phyloP scores from a whole-genome alignment of 352 stramenopile species.

The Pythium pyrilobum region DNA sequence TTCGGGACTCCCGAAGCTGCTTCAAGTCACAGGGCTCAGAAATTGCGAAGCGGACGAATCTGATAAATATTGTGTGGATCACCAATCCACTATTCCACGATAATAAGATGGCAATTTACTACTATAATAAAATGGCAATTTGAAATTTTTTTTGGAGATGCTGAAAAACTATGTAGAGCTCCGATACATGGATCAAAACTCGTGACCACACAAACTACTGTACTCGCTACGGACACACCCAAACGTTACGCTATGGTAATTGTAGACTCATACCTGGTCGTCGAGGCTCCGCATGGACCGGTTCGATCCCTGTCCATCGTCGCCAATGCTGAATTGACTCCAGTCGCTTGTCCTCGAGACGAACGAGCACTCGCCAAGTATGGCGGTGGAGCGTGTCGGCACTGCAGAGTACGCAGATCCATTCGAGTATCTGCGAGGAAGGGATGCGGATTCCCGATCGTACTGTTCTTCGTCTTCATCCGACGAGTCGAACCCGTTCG shows the following conservation, averaged over 20 bases:
- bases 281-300: constrained; percentile 1
- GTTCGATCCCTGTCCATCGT: not conserved
- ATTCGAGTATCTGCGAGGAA: constrained; percentile 6
- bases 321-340: not conserved
- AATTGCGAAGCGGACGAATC: too few relatives aligned
- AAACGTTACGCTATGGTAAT: not conserved
- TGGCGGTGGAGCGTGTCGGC: not conserved
- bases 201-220: not conserved
- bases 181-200: too few relatives aligned
- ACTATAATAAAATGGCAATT: too few relatives aligned
- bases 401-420: constrained; percentile 14
- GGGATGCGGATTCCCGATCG: not conserved
- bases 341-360: constrained; percentile 4
- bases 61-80: too few relatives aligned
- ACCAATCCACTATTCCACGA: too few relatives aligned
- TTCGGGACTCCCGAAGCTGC: too few relatives aligned
- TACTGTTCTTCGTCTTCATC: not conserved
- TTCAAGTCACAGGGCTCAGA: not conserved
- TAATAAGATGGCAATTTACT: too few relatives aligned
- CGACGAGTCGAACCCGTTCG: not conserved
- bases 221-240: not conserved
- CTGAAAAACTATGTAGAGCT: too few relatives aligned
- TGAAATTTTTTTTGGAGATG: too few relatives aligned
- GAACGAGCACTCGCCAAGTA: constrained; percentile 1
- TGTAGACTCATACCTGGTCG: not conserved